Percentiles rank a stretch among this genome's conserved stretches.
Conservation (phyloP, 2,329 filamentous ascomycete genomes). For the Aspergillus sp. region DNA sequence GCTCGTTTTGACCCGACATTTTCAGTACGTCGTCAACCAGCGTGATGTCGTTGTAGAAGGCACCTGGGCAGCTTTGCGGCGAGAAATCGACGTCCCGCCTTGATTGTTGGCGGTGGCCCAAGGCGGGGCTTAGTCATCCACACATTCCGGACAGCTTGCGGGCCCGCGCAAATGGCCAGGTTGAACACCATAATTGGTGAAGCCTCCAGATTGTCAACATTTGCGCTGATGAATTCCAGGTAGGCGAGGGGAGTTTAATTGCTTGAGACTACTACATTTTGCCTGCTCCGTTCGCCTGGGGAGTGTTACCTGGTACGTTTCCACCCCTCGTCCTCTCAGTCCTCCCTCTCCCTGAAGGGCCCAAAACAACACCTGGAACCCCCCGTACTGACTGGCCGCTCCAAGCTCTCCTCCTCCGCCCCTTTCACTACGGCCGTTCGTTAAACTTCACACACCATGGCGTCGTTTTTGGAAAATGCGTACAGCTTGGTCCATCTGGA, state of each 20-base stretch:
- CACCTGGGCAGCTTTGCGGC: conserved; percentile 8
- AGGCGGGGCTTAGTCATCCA: conserved; percentile 45
- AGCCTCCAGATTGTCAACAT: conserved; percentile 32
- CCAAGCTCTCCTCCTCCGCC: conserved; percentile 31
- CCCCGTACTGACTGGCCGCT: conserved; percentile 27
- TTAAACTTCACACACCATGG: conserved; percentile 63
- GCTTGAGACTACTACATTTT: conserved; percentile 28
- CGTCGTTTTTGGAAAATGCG: conserved; percentile 88
- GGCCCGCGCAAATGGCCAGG: conserved; percentile 43
- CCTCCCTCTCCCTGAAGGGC: conserved; percentile 13
- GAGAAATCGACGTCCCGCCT: conserved; percentile 10
- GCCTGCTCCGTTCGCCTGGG: conserved; percentile 23
- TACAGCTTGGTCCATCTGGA: conserved; percentile 98
- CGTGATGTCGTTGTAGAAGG: conserved; percentile 1
- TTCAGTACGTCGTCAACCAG: conserved; percentile 27
- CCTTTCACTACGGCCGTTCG: conserved; percentile 22
- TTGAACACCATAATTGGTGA: conserved; percentile 29
- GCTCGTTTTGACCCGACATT: conserved; percentile 71
- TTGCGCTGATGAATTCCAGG: conserved; percentile 37
- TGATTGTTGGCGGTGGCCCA: conserved; percentile 15
- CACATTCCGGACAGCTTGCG: conserved; percentile 41
- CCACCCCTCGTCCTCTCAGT: conserved; percentile 13
- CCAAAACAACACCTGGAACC: conserved; percentile 28
- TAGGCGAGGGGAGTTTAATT: conserved; percentile 38
- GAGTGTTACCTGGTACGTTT: conserved; percentile 31